Evolutionary conservation across 495 filamentous ascomycete species (phyloP).

Genomic region (Cairneyella variabilis): DNA sequence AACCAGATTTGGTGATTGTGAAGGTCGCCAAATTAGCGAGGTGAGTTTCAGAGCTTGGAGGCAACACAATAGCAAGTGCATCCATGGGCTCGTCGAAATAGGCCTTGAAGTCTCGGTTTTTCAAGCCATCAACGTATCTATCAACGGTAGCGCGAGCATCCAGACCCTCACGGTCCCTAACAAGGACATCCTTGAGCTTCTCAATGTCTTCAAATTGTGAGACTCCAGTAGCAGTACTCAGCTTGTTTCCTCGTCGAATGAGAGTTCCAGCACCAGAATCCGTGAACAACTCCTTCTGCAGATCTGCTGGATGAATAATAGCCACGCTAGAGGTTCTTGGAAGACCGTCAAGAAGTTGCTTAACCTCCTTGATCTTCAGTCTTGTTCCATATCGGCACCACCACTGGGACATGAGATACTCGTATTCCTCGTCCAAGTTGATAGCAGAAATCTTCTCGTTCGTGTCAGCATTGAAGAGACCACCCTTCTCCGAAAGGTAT

Average conservation of each 20-base stretch:
- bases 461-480: conserved; percentile 88
- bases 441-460: conserved; percentile 96
- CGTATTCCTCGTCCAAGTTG: conserved; percentile 97
- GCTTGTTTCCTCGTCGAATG: conserved; percentile 89
- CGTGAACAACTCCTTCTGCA: conserved; percentile 96
- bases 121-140: conserved; percentile 75
- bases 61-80: conserved; percentile 88
- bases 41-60: conserved; percentile 47
- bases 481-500: conserved; percentile 96
- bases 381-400: conserved; percentile 97
- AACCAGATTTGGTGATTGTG: conserved; percentile 91
- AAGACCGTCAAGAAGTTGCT: conserved; percentile 81
- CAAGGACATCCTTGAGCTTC: conserved; percentile 74
- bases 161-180: conserved; percentile 80
- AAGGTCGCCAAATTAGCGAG: conserved; percentile 85
- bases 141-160: conserved; percentile 83
- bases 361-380: conserved; percentile 98
- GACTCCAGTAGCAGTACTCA: conserved; percentile 68
- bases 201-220: conserved; percentile 76
- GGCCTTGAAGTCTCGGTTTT: conserved; percentile 78
- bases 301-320: conserved; percentile 91
- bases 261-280: conserved; percentile 94
- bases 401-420: conserved; percentile 87
- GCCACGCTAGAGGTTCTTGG: conserved; percentile 93
- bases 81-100: conserved; percentile 98